Percentiles rank a stretch among this genome's conserved stretches.
These are phyloP conservation scores for Schoenoplectus triqueter DNA, from an alignment of 202 grass and related monocot genomes.

Conservation along the genomic window DNA sequence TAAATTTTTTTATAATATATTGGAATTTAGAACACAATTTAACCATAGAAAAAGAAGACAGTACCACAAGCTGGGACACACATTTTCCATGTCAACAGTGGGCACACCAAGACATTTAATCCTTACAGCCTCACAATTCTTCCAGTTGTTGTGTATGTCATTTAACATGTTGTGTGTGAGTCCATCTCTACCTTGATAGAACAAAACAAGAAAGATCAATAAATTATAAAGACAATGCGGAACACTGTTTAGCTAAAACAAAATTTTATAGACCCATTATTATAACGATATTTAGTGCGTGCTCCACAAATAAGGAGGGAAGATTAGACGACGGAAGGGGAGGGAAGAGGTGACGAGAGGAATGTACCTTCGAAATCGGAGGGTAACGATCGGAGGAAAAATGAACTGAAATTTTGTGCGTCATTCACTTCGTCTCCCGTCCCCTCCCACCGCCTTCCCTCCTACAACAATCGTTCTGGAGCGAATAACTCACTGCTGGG, in stretches of 20 bases:
- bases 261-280: neutral
- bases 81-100: slow-evolving; percentile 88
- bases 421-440: too few relatives aligned
- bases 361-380: too few relatives aligned
- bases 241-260: neutral
- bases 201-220: neutral
- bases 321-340: too few relatives aligned
- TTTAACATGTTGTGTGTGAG: slow-evolving; percentile 97
- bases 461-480: too few relatives aligned
- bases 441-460: too few relatives aligned
- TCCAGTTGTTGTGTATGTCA: slow-evolving; percentile 94
- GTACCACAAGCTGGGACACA: slow-evolving; percentile 83
- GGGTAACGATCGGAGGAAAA: too few relatives aligned
- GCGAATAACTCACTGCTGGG: too few relatives aligned
- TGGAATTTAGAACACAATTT: neutral
- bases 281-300: neutral
- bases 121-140: slow-evolving; percentile 65
- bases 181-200: slow-evolving; percentile 78
- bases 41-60: slow-evolving; percentile 6
- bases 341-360: too few relatives aligned
- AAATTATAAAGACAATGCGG: slow-evolving; percentile 8
- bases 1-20: neutral
- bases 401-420: too few relatives aligned
- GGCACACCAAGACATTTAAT: slow-evolving; percentile 92
- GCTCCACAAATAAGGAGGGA: too few relatives aligned